Percentiles rank a stretch among this genome's conserved stretches.
Conservation (phyloP, 108 stramenopile genomes). For the Fragilariopsis cylindrus region DNA sequence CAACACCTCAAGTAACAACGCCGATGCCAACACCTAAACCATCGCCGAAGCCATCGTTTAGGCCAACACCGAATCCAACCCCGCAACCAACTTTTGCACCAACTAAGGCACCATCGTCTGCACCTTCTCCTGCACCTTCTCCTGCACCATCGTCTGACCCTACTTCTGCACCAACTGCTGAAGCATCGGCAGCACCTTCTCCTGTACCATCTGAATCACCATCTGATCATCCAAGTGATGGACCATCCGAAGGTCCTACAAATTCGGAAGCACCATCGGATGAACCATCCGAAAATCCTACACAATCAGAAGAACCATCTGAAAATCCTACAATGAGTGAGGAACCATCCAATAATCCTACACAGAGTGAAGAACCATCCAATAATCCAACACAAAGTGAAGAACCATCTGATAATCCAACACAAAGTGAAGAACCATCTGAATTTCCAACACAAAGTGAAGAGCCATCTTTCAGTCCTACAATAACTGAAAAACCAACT, state of each 20-base stretch:
- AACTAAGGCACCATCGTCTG: too few relatives aligned
- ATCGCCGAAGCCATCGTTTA: neutral
- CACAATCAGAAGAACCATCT: conserved; percentile 10
- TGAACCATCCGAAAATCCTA: conserved; percentile 9
- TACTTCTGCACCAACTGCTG: too few relatives aligned
- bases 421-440: conserved; percentile 2
- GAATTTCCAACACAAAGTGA: neutral
- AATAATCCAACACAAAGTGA: neutral
- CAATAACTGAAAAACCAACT: neutral
- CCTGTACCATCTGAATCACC: too few relatives aligned
- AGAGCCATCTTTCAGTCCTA: neutral
- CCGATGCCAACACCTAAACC: neutral
- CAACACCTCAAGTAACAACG: neutral
- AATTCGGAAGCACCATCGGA: neutral
- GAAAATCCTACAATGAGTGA: neutral
- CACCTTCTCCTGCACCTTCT: too few relatives aligned
- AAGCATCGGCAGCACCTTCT: too few relatives aligned
- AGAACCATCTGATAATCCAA: conserved; percentile 6
- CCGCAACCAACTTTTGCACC: too few relatives aligned
- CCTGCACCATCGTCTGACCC: too few relatives aligned
- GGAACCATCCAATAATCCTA: neutral
- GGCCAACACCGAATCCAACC: neutral
- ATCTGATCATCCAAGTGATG: neutral
- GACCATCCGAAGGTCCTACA: conserved; percentile 6
- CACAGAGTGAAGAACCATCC: neutral